phyloP scores from a whole-genome alignment of 179 eudicot species.

The Amaranthus tricolor region DNA sequence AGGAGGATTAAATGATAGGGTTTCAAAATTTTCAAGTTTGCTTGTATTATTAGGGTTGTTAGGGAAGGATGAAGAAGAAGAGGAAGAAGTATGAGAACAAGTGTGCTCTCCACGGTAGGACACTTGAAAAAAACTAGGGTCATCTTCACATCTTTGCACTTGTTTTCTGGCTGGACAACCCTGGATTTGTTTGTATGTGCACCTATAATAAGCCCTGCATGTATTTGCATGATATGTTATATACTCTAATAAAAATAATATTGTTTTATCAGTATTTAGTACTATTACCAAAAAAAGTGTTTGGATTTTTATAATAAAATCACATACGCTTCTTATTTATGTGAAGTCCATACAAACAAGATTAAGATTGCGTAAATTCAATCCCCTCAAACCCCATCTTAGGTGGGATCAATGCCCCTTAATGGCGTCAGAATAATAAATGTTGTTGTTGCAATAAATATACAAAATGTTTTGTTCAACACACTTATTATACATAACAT shows the following conservation, averaged over 20 bases:
- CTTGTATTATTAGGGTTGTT: not conserved
- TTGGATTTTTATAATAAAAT: too few species aligned
- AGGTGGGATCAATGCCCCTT: too few species aligned
- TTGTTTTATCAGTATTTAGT: not conserved
- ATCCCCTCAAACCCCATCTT: too few species aligned
- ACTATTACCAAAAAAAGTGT: too few species aligned
- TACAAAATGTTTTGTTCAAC: too few species aligned
- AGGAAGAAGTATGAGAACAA: conserved; percentile 35
- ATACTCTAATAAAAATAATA: not conserved
- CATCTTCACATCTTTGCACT: conserved; percentile 75
- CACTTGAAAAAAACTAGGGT: conserved; percentile 58
- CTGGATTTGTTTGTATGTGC: conserved; percentile 48
- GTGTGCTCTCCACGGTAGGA: conserved; percentile 68
- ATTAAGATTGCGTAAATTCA: too few species aligned
- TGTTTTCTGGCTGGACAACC: conserved; percentile 77
- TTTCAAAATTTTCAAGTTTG: conserved; percentile 21
- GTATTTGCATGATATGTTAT: not conserved
- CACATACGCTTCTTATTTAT: too few species aligned
- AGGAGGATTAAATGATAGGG: conserved; percentile 2
- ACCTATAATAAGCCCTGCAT: conserved; percentile 73
- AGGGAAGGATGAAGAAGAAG: conserved; percentile 12
- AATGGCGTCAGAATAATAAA: too few species aligned
- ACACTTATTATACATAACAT: too few species aligned
- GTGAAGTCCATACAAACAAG: too few species aligned
- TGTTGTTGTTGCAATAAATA: too few species aligned